Conservation (phyloP, 257 asterid species). For the Solanum clarkiae region DNA sequence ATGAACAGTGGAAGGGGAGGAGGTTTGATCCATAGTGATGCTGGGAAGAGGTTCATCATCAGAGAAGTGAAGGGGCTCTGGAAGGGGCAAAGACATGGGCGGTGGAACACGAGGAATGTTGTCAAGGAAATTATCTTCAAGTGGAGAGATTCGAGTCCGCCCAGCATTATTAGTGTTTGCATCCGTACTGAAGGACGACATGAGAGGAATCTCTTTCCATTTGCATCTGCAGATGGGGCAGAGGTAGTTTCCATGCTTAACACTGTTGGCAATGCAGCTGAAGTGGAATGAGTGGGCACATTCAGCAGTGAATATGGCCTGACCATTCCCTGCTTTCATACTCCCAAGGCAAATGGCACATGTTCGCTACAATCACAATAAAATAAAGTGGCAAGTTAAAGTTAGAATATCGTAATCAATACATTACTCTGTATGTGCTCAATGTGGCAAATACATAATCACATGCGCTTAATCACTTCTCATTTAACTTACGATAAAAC, state of each 20-base stretch:
- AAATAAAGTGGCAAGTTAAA: background rate
- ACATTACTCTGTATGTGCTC: background rate
- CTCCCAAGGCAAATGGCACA: slow-evolving; percentile 27
- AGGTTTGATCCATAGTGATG: background rate
- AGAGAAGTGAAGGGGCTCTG: slow-evolving; percentile 3
- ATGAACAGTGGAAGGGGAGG: background rate
- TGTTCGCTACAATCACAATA: slow-evolving; percentile 5
- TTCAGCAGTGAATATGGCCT: slow-evolving; percentile 30
- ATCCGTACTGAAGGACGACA: background rate
- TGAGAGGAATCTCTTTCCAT: slow-evolving; percentile 26
- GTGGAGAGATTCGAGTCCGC: slow-evolving; percentile 10
- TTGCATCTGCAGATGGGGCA: slow-evolving; percentile 25
- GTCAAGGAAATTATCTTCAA: background rate
- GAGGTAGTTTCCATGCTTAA: slow-evolving; percentile 17
- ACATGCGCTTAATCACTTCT: background rate
- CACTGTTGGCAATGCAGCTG: slow-evolving; percentile 21
- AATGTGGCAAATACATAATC: background rate
- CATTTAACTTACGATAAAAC: background rate
- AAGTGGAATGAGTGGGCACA: slow-evolving; percentile 29
- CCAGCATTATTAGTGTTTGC: background rate
- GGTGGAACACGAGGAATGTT: background rate
- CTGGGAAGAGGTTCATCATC: slow-evolving; percentile 25
- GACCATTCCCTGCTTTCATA: slow-evolving; percentile 15
- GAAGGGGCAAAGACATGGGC: background rate
- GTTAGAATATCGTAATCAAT: background rate